These are phyloP conservation scores for Eremochloa ophiuroides DNA, from an alignment of 176 grass and related monocot genomes.

Conservation along the genomic window DNA sequence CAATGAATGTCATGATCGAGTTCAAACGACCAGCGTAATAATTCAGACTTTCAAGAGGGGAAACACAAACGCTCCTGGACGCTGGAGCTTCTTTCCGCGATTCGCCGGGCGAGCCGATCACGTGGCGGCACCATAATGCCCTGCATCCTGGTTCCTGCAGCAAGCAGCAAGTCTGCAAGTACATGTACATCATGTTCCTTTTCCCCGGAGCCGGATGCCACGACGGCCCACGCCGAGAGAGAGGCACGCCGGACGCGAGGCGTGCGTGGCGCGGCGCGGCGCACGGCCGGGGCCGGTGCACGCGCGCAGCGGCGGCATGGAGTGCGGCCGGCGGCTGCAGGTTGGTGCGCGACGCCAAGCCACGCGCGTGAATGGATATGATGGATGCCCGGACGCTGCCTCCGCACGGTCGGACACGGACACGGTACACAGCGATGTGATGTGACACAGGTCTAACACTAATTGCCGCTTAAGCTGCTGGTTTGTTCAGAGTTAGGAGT, in stretches of 20 bases:
- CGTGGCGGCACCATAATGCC: background rate
- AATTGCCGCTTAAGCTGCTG: too few relatives aligned
- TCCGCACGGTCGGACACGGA: too few relatives aligned
- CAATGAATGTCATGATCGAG: background rate
- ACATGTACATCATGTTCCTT: background rate
- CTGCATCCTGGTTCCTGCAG: too few relatives aligned
- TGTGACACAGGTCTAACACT: too few relatives aligned
- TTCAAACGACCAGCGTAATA: background rate
- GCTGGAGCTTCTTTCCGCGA: background rate
- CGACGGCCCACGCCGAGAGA: background rate
- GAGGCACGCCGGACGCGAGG: too few relatives aligned
- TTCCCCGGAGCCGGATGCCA: background rate
- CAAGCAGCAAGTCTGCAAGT: background rate
- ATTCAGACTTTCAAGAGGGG: too few relatives aligned
- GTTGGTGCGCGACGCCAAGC: background rate
- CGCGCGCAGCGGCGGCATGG: background rate
- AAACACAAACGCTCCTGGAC: background rate
- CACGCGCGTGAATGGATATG: background rate
- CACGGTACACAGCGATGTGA: background rate
- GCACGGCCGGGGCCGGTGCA: background rate
- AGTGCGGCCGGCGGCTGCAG: background rate
- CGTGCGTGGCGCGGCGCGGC: too few relatives aligned
- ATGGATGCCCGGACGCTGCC: background rate
- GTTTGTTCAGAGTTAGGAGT: too few relatives aligned
- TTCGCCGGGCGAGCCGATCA: background rate